Conservation (phyloP, 2,329 filamentous ascomycete genomes). For the Macrophomina tecta region DNA sequence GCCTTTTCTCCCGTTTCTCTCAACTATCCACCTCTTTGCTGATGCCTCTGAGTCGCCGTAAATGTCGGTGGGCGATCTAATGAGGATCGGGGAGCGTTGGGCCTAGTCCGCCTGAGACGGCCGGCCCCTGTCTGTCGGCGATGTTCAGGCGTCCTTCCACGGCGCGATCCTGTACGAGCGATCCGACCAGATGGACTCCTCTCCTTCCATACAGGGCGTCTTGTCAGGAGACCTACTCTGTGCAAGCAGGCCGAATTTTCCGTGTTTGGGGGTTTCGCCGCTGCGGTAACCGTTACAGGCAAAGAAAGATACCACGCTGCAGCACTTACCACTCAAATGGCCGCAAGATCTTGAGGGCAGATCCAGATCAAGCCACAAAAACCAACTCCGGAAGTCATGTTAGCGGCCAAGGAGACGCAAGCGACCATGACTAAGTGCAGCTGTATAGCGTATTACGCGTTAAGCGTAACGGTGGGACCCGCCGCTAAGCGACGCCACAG, state of each 20-base stretch:
- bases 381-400: not conserved
- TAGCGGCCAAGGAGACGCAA: not conserved
- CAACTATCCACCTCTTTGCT: not conserved
- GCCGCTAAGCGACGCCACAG: not conserved
- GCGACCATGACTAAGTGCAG: not conserved
- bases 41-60: not conserved
- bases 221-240: no score
- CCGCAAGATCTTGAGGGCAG: no score
- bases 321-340: no score
- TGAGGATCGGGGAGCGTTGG: not conserved
- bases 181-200: not conserved
- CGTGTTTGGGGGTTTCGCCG: no score
- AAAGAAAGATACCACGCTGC: no score
- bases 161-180: not conserved
- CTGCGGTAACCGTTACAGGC: no score
- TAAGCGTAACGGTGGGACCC: not conserved
- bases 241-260: no score
- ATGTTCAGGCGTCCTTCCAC: not conserved
- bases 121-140: not conserved
- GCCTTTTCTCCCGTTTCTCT: not conserved
- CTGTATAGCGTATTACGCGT: not conserved
- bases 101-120: not conserved
- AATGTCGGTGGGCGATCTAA: not conserved
- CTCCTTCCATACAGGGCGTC: no score
- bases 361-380: no score